Evolutionary conservation across 108 stramenopile species (phyloP).

Genomic region (Craspedostauros australis): DNA sequence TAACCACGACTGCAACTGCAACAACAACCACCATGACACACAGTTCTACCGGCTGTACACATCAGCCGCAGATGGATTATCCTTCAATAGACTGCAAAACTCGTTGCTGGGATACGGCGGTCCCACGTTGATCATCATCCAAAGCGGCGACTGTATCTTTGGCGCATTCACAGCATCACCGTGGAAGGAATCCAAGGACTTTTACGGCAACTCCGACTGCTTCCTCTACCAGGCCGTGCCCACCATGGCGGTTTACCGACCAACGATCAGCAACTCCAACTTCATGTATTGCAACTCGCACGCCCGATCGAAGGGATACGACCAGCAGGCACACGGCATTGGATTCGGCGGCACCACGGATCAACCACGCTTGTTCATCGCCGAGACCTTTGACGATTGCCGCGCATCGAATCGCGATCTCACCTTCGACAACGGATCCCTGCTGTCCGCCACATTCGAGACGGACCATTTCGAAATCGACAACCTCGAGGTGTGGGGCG

Average conservation of each 20-base stretch:
- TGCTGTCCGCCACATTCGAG: conserved; percentile 31
- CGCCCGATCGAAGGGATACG: conserved; percentile 69
- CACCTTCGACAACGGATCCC: conserved; percentile 65
- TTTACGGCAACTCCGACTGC: conserved; percentile 78
- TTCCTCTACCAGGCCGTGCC: conserved; percentile 53
- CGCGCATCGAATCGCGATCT: conserved; percentile 48
- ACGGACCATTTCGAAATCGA: conserved; percentile 63
- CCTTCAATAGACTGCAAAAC: conserved; percentile 72
- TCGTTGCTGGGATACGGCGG: conserved; percentile 71
- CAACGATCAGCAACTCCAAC: conserved; percentile 47
- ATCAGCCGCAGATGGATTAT: conserved; percentile 69
- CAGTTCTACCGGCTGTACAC: conserved; percentile 74
- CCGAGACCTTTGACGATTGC: conserved; percentile 66
- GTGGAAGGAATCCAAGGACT: conserved; percentile 74
- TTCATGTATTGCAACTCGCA: conserved; percentile 76
- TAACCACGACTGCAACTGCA: no score
- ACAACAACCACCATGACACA: no score
- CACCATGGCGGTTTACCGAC: conserved; percentile 54
- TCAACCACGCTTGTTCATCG: conserved; percentile 62
- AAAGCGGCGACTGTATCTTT: conserved; percentile 32
- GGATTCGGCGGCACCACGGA: conserved; percentile 75
- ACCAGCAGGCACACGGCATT: conserved; percentile 76
- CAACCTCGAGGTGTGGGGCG: conserved; percentile 74
- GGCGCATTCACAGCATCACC: conserved; percentile 62
- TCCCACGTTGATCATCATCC: conserved; percentile 68